These are phyloP conservation scores for Pseudonitzschia multiseries DNA, from an alignment of 108 stramenopile species.

Conservation along the genomic window DNA sequence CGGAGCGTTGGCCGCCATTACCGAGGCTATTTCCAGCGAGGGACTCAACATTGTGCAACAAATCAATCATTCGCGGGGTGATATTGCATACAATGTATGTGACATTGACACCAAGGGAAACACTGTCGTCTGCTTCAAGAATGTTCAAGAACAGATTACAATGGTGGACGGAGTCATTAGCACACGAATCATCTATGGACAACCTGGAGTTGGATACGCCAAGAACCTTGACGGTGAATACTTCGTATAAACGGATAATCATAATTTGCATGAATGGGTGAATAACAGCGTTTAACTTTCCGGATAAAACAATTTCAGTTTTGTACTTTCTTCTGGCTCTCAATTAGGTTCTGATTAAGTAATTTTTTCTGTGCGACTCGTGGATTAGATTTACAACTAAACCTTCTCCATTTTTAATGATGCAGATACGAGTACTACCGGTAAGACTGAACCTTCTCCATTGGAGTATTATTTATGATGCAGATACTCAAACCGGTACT, in stretches of 20 bases:
- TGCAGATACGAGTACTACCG: neutral
- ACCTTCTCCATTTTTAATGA: no score
- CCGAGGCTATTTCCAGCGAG: constrained; percentile 70
- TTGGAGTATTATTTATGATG: no score
- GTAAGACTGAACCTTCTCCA: no score
- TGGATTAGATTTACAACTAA: no score
- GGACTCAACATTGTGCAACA: constrained; percentile 90
- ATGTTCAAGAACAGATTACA: constrained; percentile 84
- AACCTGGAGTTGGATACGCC: constrained; percentile 86
- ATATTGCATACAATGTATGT: constrained; percentile 91
- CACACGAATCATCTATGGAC: constrained; percentile 73
- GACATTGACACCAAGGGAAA: constrained; percentile 76
- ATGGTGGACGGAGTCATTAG: constrained; percentile 86
- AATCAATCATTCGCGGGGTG: constrained; percentile 84
- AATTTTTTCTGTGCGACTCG: no score
- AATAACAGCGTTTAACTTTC: neutral
- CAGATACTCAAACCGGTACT: no score
- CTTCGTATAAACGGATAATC: constrained; percentile 57
- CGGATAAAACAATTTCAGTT: neutral
- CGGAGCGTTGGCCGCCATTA: constrained; percentile 85
- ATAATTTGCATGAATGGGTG: neutral
- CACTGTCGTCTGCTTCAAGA: constrained; percentile 68
- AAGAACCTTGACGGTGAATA: constrained; percentile 87
- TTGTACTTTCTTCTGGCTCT: no score
- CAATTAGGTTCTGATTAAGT: no score